Base-by-base conservation (phyloP, 78 protist genomes). In the Cyanophora paradoxa region DNA sequence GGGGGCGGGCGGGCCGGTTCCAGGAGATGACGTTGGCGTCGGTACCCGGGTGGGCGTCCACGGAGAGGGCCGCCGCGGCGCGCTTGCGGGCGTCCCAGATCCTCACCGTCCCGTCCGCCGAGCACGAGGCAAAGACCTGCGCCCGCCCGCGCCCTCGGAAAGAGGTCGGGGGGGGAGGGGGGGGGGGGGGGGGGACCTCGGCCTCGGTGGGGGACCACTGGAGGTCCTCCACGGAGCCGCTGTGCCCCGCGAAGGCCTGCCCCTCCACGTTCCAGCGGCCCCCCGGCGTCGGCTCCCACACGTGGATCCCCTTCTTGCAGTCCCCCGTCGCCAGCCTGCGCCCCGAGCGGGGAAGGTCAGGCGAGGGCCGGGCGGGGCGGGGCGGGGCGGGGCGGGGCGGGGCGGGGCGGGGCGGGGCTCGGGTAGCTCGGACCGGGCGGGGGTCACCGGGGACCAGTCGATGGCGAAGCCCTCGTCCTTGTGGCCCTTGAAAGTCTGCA, bases 11-110 rank as follows among this genome's bases (percentile, higher is more conserved):
- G 50, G 50, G 50, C 50, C n/a, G 1, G 82, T 84, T 88, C 97
- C 97, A 93, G 7, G 83, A 63, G 70, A 89, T 72, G 42, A 93
- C 97, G 61, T 93, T 93, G 52, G 91, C 93, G 74, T 93, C 97
- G 0, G 78, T 19, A 13, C 1, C 50, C 46, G 85, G 87, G 8
- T 90, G 92, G 2, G 67, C 70, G 7, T 28, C 1, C 52, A 81
- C 82, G 5, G 78, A 31, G 11, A 82, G 63, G 13, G 85, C 89
- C 19, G 80, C 56, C 42, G 72, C 77, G 6, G 4, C 11, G 33
- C 61, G 57, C 54, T 52, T 28, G 28, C 94, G 73, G 19, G 63
- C 65, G 62, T 90, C 94, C 94, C 94, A 90, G 1, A 90, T 62
- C n/a, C 74, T n/a, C 30, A 90, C 46, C 42, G 90, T 84, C 59